Base-by-base conservation (phyloP, 495 filamentous ascomycete genomes). In the Penicillium coprophilum region DNA sequence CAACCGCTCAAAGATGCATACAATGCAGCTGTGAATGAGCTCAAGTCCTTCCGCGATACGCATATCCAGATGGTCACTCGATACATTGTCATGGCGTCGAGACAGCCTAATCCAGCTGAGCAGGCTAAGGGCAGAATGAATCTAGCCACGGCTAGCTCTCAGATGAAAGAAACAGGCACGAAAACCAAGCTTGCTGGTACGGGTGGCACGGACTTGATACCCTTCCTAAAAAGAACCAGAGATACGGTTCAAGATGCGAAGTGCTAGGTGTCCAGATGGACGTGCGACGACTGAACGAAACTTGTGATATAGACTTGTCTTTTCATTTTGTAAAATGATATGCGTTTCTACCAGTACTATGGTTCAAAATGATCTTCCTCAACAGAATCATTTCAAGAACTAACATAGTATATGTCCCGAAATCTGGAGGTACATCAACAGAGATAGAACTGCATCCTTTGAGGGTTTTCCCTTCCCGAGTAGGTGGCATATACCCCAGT, bases 51-150 rank as follows among this genome's bases (percentile, higher is more conserved):
- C 63, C 85, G 94, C 19, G 91, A 94, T 64, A 92, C 90, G 65
- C 94, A 98, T 62, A 89, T 97, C 60, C 87, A 88, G 66, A 93
- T 98, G 60, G 94, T 97, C 8, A 87, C 91, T 11, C 87, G 94
- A 34, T 98, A 97, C 73, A 94, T 98, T 71, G 85, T 97, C 57
- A 69, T 94, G 59, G 71, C 61, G 45, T 72, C 70, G 56, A 61
- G 65, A 34, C 28, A 51, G 39, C 31, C 47, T 51, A 46, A 15
- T 12, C 64, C 71, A 0, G 24, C 12, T 6, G 39, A 66, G 1
- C 50, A 54, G 17, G 23, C 61, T 8, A 38, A 45, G 8, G 49
- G 55, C 5, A 61, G 39, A 24, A 40, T 71, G 7, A 76, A 76
- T 41, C 59, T 76, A 32, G 71, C 72, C 1, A 66, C 65, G 5